Percentiles rank a stretch among this genome's conserved stretches.
Conservation (phyloP, 2,329 filamentous ascomycete species). For the Xylaria sp. region DNA sequence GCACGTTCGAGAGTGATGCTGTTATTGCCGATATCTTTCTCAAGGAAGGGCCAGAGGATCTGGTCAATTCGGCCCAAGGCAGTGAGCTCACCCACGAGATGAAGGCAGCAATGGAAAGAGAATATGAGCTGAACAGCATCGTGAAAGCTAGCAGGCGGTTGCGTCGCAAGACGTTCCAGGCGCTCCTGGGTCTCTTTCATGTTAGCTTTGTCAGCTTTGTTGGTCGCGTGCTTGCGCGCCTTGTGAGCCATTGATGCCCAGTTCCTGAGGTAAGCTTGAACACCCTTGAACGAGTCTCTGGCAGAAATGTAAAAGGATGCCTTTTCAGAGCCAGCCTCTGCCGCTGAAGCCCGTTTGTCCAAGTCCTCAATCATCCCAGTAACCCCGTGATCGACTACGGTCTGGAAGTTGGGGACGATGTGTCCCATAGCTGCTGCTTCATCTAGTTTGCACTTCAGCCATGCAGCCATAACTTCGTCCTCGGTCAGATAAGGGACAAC, state of each 20-base stretch:
- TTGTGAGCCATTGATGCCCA: slow-evolving; percentile 31
- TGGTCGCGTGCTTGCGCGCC: neutral
- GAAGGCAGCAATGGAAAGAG: slow-evolving; percentile 29
- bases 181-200: slow-evolving; percentile 31
- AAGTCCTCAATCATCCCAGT: slow-evolving; percentile 27
- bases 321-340: slow-evolving; percentile 12
- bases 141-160: slow-evolving; percentile 28
- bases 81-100: slow-evolving; percentile 36
- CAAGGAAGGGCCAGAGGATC: slow-evolving; percentile 35
- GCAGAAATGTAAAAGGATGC: slow-evolving; percentile 30
- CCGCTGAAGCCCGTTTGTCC: slow-evolving; percentile 14
- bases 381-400: slow-evolving; percentile 27
- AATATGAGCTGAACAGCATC: slow-evolving; percentile 37
- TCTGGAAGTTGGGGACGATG: slow-evolving; percentile 36
- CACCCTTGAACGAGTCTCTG: slow-evolving; percentile 30
- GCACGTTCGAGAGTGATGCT: slow-evolving; percentile 18
- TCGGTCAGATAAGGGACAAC: slow-evolving; percentile 32
- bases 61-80: slow-evolving; percentile 36
- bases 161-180: slow-evolving; percentile 12
- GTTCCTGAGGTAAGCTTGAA: slow-evolving; percentile 30
- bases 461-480: slow-evolving; percentile 33
- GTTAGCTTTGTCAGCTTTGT: slow-evolving; percentile 21
- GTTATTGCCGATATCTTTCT: slow-evolving; percentile 14
- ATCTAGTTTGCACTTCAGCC: slow-evolving; percentile 31
- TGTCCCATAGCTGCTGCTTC: slow-evolving; percentile 33